These are phyloP conservation scores for Agaricus sinodeliciosus DNA, from an alignment of 768 basidiomycete species.

Conservation along the genomic window DNA sequence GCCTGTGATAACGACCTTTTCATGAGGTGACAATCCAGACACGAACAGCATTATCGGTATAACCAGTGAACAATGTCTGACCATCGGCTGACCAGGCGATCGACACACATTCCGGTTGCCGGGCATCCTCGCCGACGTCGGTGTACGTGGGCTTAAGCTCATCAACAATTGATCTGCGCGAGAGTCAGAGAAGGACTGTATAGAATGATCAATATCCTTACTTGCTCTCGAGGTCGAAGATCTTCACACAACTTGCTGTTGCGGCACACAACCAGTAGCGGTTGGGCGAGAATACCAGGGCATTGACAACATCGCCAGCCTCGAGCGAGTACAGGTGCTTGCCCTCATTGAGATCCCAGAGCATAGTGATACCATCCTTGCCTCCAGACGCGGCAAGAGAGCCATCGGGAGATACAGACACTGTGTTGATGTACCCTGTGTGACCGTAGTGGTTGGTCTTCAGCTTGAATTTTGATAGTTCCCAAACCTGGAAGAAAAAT, in stretches of 20 bases:
- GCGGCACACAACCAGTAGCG: slow-evolving; percentile 99
- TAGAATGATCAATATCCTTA: slow-evolving; percentile 33
- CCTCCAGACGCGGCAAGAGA: slow-evolving; percentile 98
- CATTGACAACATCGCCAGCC: slow-evolving; percentile 97
- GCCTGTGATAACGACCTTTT: slow-evolving; percentile 22
- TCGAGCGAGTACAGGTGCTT: slow-evolving; percentile 99
- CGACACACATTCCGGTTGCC: slow-evolving; percentile 89
- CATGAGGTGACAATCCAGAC: slow-evolving; percentile 82
- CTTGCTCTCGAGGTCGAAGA: slow-evolving; percentile 99
- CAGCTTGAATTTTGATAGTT: slow-evolving; percentile 99
- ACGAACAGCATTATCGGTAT: slow-evolving; percentile 90
- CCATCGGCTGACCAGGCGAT: slow-evolving; percentile 99
- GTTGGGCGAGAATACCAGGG: slow-evolving; percentile 99
- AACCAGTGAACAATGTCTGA: slow-evolving; percentile 94
- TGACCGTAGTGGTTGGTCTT: slow-evolving; percentile 99
- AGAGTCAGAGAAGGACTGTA: neutral
- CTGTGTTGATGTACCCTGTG: slow-evolving; percentile 97
- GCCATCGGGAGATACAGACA: slow-evolving; percentile 98
- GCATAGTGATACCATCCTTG: slow-evolving; percentile 99
- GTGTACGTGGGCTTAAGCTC: slow-evolving; percentile 96
- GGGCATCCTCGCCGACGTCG: slow-evolving; percentile 61
- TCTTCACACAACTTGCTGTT: slow-evolving; percentile 95
- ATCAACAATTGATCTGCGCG: slow-evolving; percentile 85
- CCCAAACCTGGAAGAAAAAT: slow-evolving; percentile 77
- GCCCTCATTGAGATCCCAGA: slow-evolving; percentile 99